phyloP scores from a whole-genome alignment of 1,139 yeast genomes.

The Waltiozyma solani region DNA sequence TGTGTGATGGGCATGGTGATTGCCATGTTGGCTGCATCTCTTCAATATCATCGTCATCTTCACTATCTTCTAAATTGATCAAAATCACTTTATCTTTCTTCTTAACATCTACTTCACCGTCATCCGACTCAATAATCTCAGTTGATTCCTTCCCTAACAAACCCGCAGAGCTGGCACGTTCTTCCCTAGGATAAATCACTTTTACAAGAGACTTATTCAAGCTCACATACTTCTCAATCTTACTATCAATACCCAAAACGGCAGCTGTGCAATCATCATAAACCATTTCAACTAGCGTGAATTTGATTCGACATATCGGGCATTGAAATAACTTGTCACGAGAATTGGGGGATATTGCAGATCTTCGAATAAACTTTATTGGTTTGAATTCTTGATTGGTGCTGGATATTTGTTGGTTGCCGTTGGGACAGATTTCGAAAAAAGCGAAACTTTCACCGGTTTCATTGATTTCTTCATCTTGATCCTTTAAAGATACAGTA shows the following conservation, averaged over 20 bases:
- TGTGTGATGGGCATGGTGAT: too few relatives aligned
- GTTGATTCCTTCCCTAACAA: too few relatives aligned
- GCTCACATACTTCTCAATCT: not conserved
- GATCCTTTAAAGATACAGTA: not conserved
- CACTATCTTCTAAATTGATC: too few relatives aligned
- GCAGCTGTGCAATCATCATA: slow-evolving; percentile 16
- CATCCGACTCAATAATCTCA: too few relatives aligned
- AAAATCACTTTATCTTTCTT: too few relatives aligned
- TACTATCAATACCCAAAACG: not conserved
- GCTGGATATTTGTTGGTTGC: not conserved
- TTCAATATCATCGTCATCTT: too few relatives aligned
- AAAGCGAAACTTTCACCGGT: too few relatives aligned
- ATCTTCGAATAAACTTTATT: not conserved
- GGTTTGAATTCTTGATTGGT: not conserved
- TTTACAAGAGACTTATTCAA: too few relatives aligned
- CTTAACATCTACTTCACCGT: too few relatives aligned
- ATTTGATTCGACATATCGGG: slow-evolving; percentile 13
- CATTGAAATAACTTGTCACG: slow-evolving; percentile 7
- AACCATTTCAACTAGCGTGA: slow-evolving; percentile 9
- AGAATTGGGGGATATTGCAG: not conserved
- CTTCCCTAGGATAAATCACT: too few relatives aligned
- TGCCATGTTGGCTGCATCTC: too few relatives aligned
- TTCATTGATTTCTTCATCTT: too few relatives aligned
- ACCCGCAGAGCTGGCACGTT: not conserved
- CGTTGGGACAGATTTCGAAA: not conserved